A percentile compares a stretch with the other conserved stretches of the same genome.
phyloP scores from a whole-genome alignment of 306 rosid species.

The Senna siamea region DNA sequence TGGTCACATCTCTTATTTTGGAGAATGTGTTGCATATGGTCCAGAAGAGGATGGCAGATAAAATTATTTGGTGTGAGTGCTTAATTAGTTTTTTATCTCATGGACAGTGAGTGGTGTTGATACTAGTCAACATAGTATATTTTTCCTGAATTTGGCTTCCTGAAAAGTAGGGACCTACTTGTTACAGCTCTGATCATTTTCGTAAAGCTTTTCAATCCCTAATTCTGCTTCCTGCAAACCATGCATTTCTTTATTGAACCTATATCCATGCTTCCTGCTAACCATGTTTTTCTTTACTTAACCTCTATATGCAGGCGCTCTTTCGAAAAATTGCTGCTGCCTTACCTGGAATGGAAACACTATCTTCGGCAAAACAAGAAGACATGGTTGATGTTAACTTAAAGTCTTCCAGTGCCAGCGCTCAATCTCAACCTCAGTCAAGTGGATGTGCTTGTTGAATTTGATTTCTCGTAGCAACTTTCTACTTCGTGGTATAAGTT shows the following conservation, averaged over 20 bases:
- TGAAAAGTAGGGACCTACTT: no score
- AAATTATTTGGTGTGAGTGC: background rate
- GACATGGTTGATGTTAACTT: slow-evolving; percentile 87
- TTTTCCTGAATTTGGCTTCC: slow-evolving; percentile 2
- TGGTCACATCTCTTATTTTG: background rate
- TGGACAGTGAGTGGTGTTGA: slow-evolving; percentile 1
- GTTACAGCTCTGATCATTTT: slow-evolving; percentile 5
- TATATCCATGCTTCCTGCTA: slow-evolving; percentile 46
- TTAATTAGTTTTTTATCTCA: background rate
- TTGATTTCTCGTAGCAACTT: slow-evolving; percentile 18
- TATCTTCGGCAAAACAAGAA: slow-evolving; percentile 78
- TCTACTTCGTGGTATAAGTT: slow-evolving; percentile 25
- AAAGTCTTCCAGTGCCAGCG: slow-evolving; percentile 49
- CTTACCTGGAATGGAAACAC: slow-evolving; percentile 84
- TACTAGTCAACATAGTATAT: no score
- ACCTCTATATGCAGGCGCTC: slow-evolving; percentile 55
- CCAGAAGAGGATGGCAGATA: background rate
- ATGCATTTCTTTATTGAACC: slow-evolving; percentile 16
- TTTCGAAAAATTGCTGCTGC: slow-evolving; percentile 83
- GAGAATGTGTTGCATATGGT: slow-evolving; percentile 10
- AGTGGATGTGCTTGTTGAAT: slow-evolving; percentile 73
- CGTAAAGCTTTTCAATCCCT: no score
- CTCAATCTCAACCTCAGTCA: slow-evolving; percentile 59
- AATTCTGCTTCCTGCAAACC: slow-evolving; percentile 4
- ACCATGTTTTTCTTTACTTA: slow-evolving; percentile 2